Evolutionary conservation across 2,329 filamentous ascomycete species (phyloP), one percentile per base, ranked within the genome.

Genomic region (Samsoniella hepiali): DNA sequence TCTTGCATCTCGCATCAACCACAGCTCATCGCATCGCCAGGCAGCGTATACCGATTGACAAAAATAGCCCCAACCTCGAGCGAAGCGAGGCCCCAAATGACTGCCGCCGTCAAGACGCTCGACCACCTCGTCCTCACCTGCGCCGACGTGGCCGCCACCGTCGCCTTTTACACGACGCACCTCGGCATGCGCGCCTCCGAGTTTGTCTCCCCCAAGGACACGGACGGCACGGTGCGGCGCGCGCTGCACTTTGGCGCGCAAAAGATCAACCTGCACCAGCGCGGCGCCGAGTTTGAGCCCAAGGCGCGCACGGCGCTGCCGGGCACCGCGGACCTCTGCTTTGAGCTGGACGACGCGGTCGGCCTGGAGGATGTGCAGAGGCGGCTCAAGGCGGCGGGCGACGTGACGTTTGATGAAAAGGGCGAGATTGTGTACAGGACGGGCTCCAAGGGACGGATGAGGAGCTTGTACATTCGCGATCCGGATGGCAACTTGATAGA

Each of bases 121-220:
- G 85, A 88, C 71, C 85, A 88, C 67, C 73, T 88, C 9, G 85
- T 88, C 65, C 76, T 88, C 22, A 88, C 85, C 1, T 84, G 84
- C 65, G 74, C 75, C 45, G 79, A 78, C 63, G 76, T 87, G 5
- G 70, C 77, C 5, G 73, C 73, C 10, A 85, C 83, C 0, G 75
- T 81, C 36, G 68, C 75, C 42, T 88, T 85, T 78, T 88, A 88
- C 74, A 79, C 78, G 1, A 75, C 75, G 3, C 74, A 81, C 63
- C 78, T 87, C 1, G 85, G 85, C 61, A 88, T 88, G 85, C 77
- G 76, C 57, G 75, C 81, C 36, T 79, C 83, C 66, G 75, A 76
- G 0, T 87, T 87, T 68, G 69, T 74, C 0, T 79, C 82, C 0
- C 68, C 75, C 11, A 66, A 73, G 6, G 75, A 72, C 17, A 15